Base-by-base conservation (phyloP, 768 basidiomycete genomes). In the Collybia sp. region DNA sequence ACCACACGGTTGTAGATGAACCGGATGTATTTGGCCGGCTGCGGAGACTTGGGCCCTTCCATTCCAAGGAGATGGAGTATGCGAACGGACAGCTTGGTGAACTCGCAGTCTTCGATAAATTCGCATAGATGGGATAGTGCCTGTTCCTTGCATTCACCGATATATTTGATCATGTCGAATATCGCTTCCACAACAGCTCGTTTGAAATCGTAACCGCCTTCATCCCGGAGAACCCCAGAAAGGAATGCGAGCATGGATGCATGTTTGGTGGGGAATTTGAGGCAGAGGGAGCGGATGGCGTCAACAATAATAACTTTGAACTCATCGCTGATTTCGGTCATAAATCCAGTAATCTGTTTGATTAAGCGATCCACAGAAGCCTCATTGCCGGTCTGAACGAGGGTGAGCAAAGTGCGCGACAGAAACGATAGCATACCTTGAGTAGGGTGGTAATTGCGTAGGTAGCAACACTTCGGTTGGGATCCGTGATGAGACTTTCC, bases 231-330 rank as follows among this genome's bases (percentile, higher is more conserved):
- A 19, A 98, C 91, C 44, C 95, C 93, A 38, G 93, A 93, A 30
- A 99, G 77, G 83, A 99, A 99, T 4, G 86, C 82, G 47, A 99
- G 85, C 95, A 99, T 98, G 34, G 93, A 88, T 1, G 82, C 87
- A 59, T 99, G 93, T 70, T 99, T 99, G 30, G 86, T 71, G 2
- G 96, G 96, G 77, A 99, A 99, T 67, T 99, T 99, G 71, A 99
- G 85, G 69, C 94, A 98, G 25, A 99, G 82, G 8, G 95, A 93
- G 42, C 96, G 90, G 63, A 99, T 93, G 47, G 96, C 96, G 50
- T 97, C 93, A 46, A 99, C 96, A 41, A 99, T 96, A 69, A 99
- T 96, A 62, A 98, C 94, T 74, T 97, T 98, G 81, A 99, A 99
- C 68, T 99, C 96, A 66, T 99, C 96, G 53, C 92, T 95, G 68